Evolutionary conservation across 352 stramenopile genomes (phyloP).

Genomic region (Phytophthora agathidicida): DNA sequence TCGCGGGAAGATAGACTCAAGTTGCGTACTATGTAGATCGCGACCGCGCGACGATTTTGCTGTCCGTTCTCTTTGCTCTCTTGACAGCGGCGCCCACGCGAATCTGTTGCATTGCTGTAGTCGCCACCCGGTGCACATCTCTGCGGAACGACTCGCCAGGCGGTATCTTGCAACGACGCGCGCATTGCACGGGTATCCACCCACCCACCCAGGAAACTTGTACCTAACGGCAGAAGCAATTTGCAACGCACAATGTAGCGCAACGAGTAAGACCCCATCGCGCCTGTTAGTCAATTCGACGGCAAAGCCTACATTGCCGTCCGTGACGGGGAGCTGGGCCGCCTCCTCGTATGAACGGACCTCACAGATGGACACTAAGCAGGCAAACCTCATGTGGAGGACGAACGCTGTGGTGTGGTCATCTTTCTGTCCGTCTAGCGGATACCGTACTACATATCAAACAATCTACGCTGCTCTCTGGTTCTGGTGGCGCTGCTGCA

Average conservation of each 20-base stretch:
- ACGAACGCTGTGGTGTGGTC: constrained; percentile 9
- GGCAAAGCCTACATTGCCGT: not conserved
- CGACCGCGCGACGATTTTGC: constrained; percentile 11
- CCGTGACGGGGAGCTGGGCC: not conserved
- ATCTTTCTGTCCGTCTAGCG: constrained; percentile 1
- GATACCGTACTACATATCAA: too few species aligned
- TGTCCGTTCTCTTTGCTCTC: constrained; percentile 17
- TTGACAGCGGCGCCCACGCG: not conserved
- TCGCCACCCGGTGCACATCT: constrained; percentile 22
- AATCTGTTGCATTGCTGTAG: constrained; percentile 18
- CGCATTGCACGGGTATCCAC: not conserved
- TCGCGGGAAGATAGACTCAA: too few species aligned
- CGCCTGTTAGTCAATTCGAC: not conserved
- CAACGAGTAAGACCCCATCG: not conserved
- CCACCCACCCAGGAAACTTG: not conserved
- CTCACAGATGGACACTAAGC: constrained; percentile 3
- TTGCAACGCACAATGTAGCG: not conserved
- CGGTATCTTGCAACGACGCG: constrained; percentile 12
- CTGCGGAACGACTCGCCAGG: not conserved
- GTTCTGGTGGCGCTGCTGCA: constrained; percentile 1
- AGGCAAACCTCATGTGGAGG: constrained; percentile 6
- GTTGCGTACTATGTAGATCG: too few species aligned
- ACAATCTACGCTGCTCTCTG: constrained; percentile 6
- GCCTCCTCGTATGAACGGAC: constrained; percentile 8
- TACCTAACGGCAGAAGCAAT: not conserved